A percentile compares a stretch with the other conserved stretches of the same genome.
These are phyloP conservation scores for Hemisphaericaspora xylofermentans DNA, from an alignment of 1,139 yeast genomes.

Conservation along the genomic window DNA sequence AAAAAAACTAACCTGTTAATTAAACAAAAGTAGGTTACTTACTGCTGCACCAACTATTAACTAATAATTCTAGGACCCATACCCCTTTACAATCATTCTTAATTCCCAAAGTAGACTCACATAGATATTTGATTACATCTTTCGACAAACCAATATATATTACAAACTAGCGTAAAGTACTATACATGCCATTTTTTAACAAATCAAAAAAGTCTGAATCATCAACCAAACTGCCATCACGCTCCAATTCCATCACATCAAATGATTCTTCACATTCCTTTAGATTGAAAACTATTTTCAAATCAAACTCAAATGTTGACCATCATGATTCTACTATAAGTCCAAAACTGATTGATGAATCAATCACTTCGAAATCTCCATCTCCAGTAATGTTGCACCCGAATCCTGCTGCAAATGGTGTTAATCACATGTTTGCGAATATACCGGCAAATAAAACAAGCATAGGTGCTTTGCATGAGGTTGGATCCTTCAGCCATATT, in stretches of 20 bases:
- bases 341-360: slow-evolving; percentile 3
- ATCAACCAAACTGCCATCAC: not conserved
- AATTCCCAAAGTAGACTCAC: no score
- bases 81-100: no score
- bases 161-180: not conserved
- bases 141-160: no score
- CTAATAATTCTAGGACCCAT: no score
- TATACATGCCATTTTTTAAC: slow-evolving; percentile 8
- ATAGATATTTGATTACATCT: no score
- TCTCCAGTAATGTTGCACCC: not conserved
- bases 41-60: no score
- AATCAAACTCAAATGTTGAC: slow-evolving; percentile 1
- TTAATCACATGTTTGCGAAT: not conserved
- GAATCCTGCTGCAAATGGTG: not conserved
- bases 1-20: no score
- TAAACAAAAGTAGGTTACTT: no score
- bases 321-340: slow-evolving; percentile 2
- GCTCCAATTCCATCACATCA: slow-evolving; percentile 8
- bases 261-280: slow-evolving; percentile 7
- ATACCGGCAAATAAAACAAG: not conserved
- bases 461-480: not conserved
- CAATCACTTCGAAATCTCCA: not conserved
- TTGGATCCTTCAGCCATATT: not conserved
- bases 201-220: slow-evolving; percentile 6
- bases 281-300: not conserved